Evolutionary conservation across 495 filamentous ascomycete genomes (phyloP).

Genomic region (Lichina pygmaea): DNA sequence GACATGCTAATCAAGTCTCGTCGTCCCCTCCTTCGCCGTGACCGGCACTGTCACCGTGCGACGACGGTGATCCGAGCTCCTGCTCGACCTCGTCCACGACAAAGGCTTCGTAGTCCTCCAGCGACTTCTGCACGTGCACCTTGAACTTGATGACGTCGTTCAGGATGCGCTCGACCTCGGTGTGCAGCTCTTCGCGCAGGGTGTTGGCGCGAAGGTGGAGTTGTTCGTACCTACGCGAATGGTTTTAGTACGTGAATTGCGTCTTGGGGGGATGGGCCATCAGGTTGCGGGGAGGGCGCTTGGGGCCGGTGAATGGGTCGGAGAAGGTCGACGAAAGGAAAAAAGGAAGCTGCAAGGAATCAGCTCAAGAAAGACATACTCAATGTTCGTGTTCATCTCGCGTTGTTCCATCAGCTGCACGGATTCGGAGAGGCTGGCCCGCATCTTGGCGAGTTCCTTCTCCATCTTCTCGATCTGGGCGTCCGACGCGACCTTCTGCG

Average conservation of each 20-base stretch:
- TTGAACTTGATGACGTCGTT: slow-evolving; percentile 98
- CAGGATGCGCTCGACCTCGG: slow-evolving; percentile 82
- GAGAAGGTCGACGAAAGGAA: neutral
- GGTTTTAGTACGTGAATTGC: neutral
- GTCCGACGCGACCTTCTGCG: slow-evolving; percentile 66
- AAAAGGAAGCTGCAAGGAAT: neutral
- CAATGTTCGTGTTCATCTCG: slow-evolving; percentile 89
- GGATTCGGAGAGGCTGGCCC: slow-evolving; percentile 55
- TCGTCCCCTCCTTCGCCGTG: too few species aligned
- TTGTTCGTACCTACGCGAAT: slow-evolving; percentile 47
- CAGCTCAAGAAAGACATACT: slow-evolving; percentile 23
- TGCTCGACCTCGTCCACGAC: slow-evolving; percentile 74
- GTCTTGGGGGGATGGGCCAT: neutral
- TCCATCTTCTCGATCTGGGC: slow-evolving; percentile 96
- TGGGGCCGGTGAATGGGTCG: neutral
- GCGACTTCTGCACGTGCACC: slow-evolving; percentile 70
- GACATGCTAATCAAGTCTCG: too few species aligned
- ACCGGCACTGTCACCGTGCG: neutral
- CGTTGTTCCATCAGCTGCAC: slow-evolving; percentile 83
- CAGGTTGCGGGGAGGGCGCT: neutral
- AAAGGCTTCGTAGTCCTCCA: slow-evolving; percentile 83
- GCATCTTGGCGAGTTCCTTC: slow-evolving; percentile 84
- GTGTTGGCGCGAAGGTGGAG: slow-evolving; percentile 57
- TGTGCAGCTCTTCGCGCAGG: slow-evolving; percentile 79
- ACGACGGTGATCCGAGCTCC: slow-evolving; percentile 24